Percentiles rank a stretch among this genome's conserved stretches.
phyloP scores from a whole-genome alignment of 495 filamentous ascomycete genomes.

The Neurospora discreta region DNA sequence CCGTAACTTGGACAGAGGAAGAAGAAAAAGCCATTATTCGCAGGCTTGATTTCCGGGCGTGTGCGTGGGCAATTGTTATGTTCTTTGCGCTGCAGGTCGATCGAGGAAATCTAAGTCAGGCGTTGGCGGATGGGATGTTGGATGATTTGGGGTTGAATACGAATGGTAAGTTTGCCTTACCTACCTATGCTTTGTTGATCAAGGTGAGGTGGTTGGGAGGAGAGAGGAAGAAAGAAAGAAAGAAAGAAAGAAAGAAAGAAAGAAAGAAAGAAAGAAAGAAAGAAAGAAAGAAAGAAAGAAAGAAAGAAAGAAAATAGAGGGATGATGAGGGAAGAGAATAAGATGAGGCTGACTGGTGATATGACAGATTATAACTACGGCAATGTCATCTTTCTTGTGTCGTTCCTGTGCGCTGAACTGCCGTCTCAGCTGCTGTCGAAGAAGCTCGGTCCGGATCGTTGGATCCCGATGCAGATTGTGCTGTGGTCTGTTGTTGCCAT shows the following conservation, averaged over 20 bases:
- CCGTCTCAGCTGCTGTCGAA: constrained; percentile 72
- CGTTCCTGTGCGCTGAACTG: constrained; percentile 58
- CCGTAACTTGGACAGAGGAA: constrained; percentile 38
- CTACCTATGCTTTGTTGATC: too few relatives aligned
- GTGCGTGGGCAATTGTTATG: constrained; percentile 40
- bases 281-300: too few relatives aligned
- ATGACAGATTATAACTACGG: constrained; percentile 55
- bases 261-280: too few relatives aligned
- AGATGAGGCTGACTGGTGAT: not conserved
- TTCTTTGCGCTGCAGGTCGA: constrained; percentile 50
- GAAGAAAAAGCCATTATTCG: constrained; percentile 43
- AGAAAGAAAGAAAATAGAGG: too few relatives aligned
- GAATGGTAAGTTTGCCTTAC: constrained; percentile 27
- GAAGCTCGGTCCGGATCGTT: constrained; percentile 59
- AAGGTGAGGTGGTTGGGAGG: too few relatives aligned
- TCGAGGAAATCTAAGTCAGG: constrained; percentile 44
- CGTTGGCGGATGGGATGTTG: constrained; percentile 44
- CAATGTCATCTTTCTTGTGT: constrained; percentile 59
- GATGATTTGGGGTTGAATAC: constrained; percentile 42
- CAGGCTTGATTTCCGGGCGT: constrained; percentile 41
- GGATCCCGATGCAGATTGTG: constrained; percentile 75
- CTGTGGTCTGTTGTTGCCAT: constrained; percentile 62
- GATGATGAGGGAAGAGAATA: constrained; percentile 12
- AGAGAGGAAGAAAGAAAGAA: too few relatives aligned
- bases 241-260: too few relatives aligned